phyloP scores from a whole-genome alignment of 345 rosid species.

The Raphanus sativus region DNA sequence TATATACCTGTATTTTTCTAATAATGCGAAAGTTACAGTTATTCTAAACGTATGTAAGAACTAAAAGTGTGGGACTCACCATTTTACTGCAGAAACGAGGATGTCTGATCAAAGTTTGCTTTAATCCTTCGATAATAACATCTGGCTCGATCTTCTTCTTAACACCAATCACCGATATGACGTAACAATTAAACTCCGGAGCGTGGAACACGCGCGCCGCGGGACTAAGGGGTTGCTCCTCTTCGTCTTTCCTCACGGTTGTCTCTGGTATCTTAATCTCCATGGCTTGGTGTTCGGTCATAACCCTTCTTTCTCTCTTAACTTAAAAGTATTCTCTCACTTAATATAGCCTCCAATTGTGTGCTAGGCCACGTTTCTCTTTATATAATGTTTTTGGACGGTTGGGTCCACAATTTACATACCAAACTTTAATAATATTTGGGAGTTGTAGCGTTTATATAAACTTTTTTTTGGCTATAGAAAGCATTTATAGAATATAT shows the following conservation, averaged over 20 bases:
- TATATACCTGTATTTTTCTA: background rate
- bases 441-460: background rate
- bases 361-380: conserved; percentile 16
- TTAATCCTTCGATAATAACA: conserved; percentile 49
- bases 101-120: conserved; percentile 58
- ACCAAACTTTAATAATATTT: background rate
- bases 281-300: conserved; percentile 13
- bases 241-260: background rate
- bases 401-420: conserved; percentile 2
- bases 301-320: background rate
- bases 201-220: conserved; percentile 57
- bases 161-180: conserved; percentile 54
- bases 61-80: conserved; percentile 40
- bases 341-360: background rate
- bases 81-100: conserved; percentile 85
- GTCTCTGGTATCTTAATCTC: conserved; percentile 32
- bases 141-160: conserved; percentile 44
- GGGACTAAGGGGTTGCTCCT: conserved; percentile 58
- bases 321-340: background rate
- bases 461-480: no score
- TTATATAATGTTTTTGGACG: conserved; percentile 6
- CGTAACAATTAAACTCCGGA: conserved; percentile 51
- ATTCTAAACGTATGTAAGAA: background rate
- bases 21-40: background rate
- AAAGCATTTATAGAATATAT: no score